These are phyloP conservation scores for Colletotrichum sp. DNA, from an alignment of 2,329 filamentous ascomycete genomes.

Conservation along the genomic window DNA sequence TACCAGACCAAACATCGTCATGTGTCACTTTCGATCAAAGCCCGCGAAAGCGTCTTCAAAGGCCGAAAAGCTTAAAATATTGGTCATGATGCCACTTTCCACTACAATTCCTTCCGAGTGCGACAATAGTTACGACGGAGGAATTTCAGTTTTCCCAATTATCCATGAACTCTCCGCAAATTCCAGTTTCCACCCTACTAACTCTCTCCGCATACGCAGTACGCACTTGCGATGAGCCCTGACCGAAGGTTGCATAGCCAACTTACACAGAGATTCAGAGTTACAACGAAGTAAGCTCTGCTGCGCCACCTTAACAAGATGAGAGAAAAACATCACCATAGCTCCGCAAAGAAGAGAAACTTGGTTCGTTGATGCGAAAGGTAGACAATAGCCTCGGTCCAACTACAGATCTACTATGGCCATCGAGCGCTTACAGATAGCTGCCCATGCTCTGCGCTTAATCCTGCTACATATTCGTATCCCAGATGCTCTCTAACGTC, in stretches of 20 bases:
- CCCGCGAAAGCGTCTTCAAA: slow-evolving; percentile 18
- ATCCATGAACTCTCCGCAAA: neutral
- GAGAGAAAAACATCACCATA: neutral
- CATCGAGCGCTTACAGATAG: neutral
- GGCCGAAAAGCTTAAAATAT: slow-evolving; percentile 17
- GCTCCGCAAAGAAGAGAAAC: neutral
- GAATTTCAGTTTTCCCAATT: neutral
- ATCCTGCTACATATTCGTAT: neutral
- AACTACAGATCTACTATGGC: neutral
- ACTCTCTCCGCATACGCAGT: neutral
- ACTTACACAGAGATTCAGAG: neutral
- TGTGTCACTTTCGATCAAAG: slow-evolving; percentile 20
- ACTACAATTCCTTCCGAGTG: neutral
- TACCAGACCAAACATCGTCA: slow-evolving; percentile 13
- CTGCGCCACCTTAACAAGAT: slow-evolving; percentile 2
- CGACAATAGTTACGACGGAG: neutral
- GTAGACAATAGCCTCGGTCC: neutral
- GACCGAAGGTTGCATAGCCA: neutral
- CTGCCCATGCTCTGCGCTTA: neutral
- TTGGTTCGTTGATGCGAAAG: neutral
- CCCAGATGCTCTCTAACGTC: neutral
- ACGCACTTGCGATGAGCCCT: neutral
- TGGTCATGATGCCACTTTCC: neutral
- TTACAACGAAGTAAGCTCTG: neutral
- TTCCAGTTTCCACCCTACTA: neutral